Conservation (phyloP, 495 filamentous ascomycete species). For the Bacidia rubella region DNA sequence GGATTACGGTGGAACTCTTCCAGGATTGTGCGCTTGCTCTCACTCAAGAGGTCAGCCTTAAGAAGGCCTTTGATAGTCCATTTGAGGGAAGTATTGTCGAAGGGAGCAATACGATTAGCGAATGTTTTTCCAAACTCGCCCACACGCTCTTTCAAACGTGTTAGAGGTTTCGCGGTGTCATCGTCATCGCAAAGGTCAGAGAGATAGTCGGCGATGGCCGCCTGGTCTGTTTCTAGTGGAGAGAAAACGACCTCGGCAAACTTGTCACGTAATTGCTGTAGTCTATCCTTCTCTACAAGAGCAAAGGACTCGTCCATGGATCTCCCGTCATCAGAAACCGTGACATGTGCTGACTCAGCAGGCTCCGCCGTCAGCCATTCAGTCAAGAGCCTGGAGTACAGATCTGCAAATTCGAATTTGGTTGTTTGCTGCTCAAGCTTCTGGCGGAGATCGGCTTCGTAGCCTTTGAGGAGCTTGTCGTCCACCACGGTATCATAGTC, state of each 20-base stretch:
- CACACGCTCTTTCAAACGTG: conserved; percentile 30
- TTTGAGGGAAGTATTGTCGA: conserved; percentile 28
- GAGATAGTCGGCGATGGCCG: conserved; percentile 37
- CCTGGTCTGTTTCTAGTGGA: conserved; percentile 30
- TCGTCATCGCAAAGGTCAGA: conserved; percentile 34
- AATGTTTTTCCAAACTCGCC: conserved; percentile 32
- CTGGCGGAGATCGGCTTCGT: conserved; percentile 35
- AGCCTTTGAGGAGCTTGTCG: conserved; percentile 28
- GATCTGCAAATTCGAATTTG: conserved; percentile 45
- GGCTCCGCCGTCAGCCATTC: conserved; percentile 39
- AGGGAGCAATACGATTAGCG: conserved; percentile 19
- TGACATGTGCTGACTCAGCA: conserved; percentile 15
- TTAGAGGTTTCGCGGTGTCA: conserved; percentile 29
- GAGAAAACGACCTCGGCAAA: conserved; percentile 51
- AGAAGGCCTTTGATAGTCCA: conserved; percentile 43
- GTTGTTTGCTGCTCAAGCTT: conserved; percentile 37
- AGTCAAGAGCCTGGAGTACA: conserved; percentile 48
- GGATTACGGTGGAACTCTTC: conserved; percentile 46
- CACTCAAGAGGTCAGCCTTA: conserved; percentile 41
- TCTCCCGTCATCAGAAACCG: not conserved
- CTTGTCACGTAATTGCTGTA: conserved; percentile 34
- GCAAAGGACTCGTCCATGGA: conserved; percentile 20
- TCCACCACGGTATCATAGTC: conserved; percentile 44
- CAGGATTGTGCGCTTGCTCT: conserved; percentile 43
- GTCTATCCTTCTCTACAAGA: conserved; percentile 31